Evolutionary conservation across 768 basidiomycete genomes (phyloP).

Genomic region (Mycena latifolia): DNA sequence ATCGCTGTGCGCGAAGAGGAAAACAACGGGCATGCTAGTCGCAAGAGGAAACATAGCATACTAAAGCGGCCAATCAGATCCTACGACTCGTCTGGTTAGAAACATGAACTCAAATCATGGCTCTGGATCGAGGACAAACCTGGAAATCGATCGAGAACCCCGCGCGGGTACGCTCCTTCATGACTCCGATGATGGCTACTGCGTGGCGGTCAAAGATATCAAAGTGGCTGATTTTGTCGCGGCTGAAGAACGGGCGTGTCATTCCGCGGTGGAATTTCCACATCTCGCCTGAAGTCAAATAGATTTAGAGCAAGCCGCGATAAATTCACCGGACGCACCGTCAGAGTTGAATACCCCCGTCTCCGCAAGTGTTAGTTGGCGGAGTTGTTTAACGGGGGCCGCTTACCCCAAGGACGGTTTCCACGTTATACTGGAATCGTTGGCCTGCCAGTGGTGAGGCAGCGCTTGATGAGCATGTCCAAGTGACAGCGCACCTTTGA

Average conservation of each 20-base stretch:
- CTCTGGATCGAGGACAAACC: constrained; percentile 39
- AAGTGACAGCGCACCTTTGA: constrained; percentile 35
- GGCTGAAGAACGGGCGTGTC: constrained; percentile 65
- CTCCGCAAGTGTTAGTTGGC: background rate
- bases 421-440: constrained; percentile 27
- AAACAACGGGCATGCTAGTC: background rate
- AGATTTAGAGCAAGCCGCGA: too few species aligned
- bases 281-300: constrained; percentile 55
- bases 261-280: constrained; percentile 61
- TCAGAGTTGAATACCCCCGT: constrained; percentile 73
- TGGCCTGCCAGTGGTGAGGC: constrained; percentile 30
- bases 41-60: background rate
- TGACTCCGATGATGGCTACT: constrained; percentile 55
- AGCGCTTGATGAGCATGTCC: too few species aligned
- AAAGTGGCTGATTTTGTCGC: constrained; percentile 66
- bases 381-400: background rate
- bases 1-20: constrained; percentile 44
- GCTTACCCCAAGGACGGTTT: constrained; percentile 32
- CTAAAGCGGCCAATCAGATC: constrained; percentile 68
- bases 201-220: constrained; percentile 67
- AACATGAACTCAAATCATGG: background rate
- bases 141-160: constrained; percentile 70
- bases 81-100: constrained; percentile 43
- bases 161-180: constrained; percentile 55
- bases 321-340: too few species aligned